phyloP scores from a whole-genome alignment of 2,329 filamentous ascomycete genomes.

The Ophiobolus disseminans region DNA sequence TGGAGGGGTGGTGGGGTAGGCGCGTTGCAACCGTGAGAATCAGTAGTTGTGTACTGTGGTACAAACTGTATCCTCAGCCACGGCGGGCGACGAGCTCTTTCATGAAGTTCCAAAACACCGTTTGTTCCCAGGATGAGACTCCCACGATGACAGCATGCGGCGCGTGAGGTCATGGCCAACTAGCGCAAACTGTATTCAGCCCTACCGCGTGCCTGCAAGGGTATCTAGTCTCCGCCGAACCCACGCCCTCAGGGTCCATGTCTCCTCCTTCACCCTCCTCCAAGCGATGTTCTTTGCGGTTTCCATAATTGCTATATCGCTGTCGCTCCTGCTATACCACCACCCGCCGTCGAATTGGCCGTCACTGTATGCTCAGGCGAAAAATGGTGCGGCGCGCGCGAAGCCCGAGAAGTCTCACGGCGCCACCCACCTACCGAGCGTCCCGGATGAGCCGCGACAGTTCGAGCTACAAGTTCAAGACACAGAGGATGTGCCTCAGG shows the following conservation, averaged over 20 bases:
- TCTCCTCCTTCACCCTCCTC: constrained; percentile 12
- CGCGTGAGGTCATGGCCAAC: constrained; percentile 15
- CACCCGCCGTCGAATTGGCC: constrained; percentile 48
- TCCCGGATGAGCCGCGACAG: constrained; percentile 19
- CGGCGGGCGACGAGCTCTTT: neutral
- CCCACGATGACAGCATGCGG: constrained; percentile 16
- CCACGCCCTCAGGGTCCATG: constrained; percentile 19
- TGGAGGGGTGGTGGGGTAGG: constrained; percentile 41
- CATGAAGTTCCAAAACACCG: no score
- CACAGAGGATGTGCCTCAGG: constrained; percentile 7
- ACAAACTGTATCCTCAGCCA: no score
- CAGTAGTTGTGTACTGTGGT: no score
- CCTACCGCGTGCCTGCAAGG: constrained; percentile 12
- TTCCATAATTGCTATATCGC: constrained; percentile 47
- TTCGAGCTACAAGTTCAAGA: constrained; percentile 19
- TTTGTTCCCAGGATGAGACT: constrained; percentile 6
- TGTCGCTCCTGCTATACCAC: constrained; percentile 46
- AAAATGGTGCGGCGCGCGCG: constrained; percentile 14
- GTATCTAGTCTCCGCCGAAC: constrained; percentile 8
- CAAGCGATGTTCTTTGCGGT: constrained; percentile 49
- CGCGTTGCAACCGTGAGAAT: constrained; percentile 6
- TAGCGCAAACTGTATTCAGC: constrained; percentile 22
- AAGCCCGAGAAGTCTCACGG: constrained; percentile 24
- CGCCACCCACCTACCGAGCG: constrained; percentile 11
- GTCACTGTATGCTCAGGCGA: constrained; percentile 18